phyloP scores from a whole-genome alignment of 2,329 filamentous ascomycete species.

The Aspergillus proliferans region DNA sequence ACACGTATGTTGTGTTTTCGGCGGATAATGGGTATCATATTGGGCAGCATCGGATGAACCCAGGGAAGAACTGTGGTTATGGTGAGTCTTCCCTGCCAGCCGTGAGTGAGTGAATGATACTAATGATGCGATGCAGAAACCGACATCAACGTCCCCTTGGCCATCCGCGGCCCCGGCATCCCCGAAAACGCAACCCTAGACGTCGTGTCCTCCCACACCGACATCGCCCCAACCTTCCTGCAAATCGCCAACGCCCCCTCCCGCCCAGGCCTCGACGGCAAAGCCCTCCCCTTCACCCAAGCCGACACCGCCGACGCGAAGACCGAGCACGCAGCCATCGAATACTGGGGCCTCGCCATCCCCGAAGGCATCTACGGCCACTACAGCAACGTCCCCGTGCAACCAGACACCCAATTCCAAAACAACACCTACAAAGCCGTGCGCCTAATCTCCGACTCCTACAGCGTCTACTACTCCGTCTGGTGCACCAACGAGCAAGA shows the following conservation, averaged over 20 bases:
- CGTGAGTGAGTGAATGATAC: background rate
- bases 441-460: constrained; percentile 49
- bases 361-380: constrained; percentile 24
- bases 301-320: constrained; percentile 19
- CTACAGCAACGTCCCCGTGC: constrained; percentile 12
- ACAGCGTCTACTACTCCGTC: constrained; percentile 60
- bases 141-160: constrained; percentile 53
- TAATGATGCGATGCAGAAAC: constrained; percentile 14
- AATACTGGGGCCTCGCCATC: constrained; percentile 48
- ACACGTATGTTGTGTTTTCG: constrained; percentile 55
- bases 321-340: constrained; percentile 52
- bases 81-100: constrained; percentile 33
- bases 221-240: constrained; percentile 58
- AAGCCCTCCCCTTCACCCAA: constrained; percentile 42
- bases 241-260: constrained; percentile 28
- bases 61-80: constrained; percentile 53
- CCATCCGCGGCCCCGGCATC: constrained; percentile 54
- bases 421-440: constrained; percentile 59
- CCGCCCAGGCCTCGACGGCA: constrained; percentile 51
- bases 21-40: constrained; percentile 57
- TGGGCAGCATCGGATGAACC: constrained; percentile 51
- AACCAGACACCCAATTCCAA: constrained; percentile 13
- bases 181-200: constrained; percentile 35
- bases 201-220: constrained; percentile 56
- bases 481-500: constrained; percentile 66